These are phyloP conservation scores for Dendrobium officinale DNA, from an alignment of 106 monocot species.

Conservation along the genomic window DNA sequence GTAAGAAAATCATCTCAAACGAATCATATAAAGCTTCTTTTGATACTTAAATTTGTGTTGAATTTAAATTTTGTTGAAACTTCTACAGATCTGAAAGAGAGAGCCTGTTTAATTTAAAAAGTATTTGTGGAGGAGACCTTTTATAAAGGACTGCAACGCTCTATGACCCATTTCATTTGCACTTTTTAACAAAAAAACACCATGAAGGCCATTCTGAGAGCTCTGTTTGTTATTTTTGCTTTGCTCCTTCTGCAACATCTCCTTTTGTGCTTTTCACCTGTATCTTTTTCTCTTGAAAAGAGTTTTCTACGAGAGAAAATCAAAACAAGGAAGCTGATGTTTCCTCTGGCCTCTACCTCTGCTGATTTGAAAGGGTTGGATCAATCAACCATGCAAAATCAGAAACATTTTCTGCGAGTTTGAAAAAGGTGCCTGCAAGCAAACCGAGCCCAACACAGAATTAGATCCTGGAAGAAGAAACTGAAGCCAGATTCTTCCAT, in stretches of 20 bases:
- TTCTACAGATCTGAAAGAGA: too few species aligned
- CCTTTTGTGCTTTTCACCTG: not conserved
- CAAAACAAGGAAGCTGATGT: not conserved
- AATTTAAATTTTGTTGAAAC: too few species aligned
- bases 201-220: not conserved
- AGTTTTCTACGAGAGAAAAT: not conserved
- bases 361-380: not conserved
- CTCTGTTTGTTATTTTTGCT: not conserved
- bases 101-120: too few species aligned
- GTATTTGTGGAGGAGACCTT: too few species aligned
- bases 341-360: not conserved
- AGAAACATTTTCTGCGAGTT: not conserved
- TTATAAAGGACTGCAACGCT: too few species aligned
- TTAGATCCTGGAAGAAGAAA: not conserved
- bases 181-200: not conserved
- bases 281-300: not conserved
- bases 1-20: too few species aligned
- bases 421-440: not conserved
- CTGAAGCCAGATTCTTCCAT: not conserved
- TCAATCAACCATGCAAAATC: not conserved
- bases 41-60: too few species aligned
- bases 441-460: not conserved
- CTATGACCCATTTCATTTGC: too few species aligned
- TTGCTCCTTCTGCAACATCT: not conserved
- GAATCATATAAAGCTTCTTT: too few species aligned